These are phyloP conservation scores for Fraxinus xanthoxyloides DNA, from an alignment of 305 asterid genomes.

Conservation along the genomic window DNA sequence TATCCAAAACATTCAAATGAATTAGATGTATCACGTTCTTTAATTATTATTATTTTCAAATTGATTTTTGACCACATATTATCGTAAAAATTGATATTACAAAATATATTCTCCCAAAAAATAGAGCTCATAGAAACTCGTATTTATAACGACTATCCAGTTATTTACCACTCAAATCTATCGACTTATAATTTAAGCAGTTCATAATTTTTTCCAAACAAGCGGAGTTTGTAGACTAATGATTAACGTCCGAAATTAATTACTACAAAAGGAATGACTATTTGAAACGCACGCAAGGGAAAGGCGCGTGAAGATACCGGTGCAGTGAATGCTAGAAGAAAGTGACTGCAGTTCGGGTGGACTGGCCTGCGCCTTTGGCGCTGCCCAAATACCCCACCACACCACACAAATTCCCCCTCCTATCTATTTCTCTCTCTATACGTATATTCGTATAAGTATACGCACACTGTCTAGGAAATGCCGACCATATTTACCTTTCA, in stretches of 20 bases:
- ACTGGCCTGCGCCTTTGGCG: conserved; percentile 36
- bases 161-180: no score
- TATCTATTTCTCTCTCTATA: neutral
- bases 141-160: no score
- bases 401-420: conserved; percentile 4
- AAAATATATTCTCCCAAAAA: neutral
- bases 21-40: neutral
- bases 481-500: neutral
- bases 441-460: neutral
- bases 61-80: no score
- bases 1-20: neutral
- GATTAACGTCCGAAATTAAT: neutral
- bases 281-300: neutral
- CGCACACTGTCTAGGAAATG: conserved; percentile 4
- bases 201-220: neutral
- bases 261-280: neutral
- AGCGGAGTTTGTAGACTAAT: neutral
- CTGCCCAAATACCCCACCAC: conserved; percentile 25
- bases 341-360: conserved; percentile 11
- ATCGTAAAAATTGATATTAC: neutral
- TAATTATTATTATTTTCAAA: no score
- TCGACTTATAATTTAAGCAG: no score
- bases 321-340: neutral
- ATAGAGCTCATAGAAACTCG: no score
- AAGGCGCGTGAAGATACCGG: conserved; percentile 2